A percentile compares a stretch with the other conserved stretches of the same genome.
Evolutionary conservation across 768 basidiomycete species (phyloP).

Genomic region (Termitomyces sp.): DNA sequence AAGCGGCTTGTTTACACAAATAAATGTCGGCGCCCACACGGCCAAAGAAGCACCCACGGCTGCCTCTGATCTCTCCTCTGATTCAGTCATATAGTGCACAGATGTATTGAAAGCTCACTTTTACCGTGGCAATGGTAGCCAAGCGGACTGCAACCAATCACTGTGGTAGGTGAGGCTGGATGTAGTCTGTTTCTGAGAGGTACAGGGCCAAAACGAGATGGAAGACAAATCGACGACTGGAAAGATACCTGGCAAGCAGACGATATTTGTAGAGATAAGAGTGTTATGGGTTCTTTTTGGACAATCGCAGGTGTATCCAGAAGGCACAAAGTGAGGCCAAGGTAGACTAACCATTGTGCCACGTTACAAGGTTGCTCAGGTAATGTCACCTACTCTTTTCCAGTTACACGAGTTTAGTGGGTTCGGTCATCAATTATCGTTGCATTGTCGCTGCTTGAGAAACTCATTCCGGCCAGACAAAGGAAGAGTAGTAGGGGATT

Average conservation of each 20-base stretch:
- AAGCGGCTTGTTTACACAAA: constrained; percentile 32
- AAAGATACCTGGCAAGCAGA: not conserved
- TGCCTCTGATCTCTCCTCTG: not conserved
- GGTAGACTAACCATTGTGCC: constrained; percentile 11
- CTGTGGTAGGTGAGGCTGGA: not conserved
- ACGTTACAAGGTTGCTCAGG: constrained; percentile 14
- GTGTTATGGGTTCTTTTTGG: constrained; percentile 6
- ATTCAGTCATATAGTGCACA: not conserved
- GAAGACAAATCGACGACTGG: not conserved
- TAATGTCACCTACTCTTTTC: constrained; percentile 10
- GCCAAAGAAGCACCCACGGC: constrained; percentile 32
- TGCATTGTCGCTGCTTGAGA: constrained; percentile 9
- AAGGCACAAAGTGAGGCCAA: constrained; percentile 7
- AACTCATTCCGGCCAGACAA: constrained; percentile 14
- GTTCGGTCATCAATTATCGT: constrained; percentile 4
- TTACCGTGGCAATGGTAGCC: not conserved
- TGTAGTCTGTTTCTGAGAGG: not conserved
- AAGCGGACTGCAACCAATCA: not conserved
- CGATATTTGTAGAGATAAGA: constrained; percentile 7
- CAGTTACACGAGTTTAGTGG: constrained; percentile 10
- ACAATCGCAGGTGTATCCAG: constrained; percentile 12
- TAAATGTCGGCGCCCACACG: constrained; percentile 31
- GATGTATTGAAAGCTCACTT: not conserved
- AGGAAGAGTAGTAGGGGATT: constrained; percentile 13
- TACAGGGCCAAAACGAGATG: not conserved